Conservation (phyloP, 1,284 basidiomycete species). For the Cryptococcus jaspeensis region DNA sequence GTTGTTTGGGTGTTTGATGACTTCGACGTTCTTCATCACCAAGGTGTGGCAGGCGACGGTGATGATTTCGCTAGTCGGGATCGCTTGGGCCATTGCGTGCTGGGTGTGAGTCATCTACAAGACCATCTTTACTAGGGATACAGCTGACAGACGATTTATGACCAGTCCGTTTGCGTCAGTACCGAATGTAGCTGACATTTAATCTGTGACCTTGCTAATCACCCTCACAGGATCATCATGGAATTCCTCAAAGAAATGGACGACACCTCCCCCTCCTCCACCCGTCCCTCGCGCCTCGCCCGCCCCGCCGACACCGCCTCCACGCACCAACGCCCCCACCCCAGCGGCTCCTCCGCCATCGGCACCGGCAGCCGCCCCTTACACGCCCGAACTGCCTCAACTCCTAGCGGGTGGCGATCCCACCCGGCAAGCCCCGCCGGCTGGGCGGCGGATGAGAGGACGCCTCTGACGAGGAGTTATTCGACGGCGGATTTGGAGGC, state of each 20-base stretch:
- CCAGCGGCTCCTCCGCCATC: too few species aligned
- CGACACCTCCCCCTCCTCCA: constrained; percentile 23
- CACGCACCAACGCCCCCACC: constrained; percentile 8
- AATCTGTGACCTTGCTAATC: constrained; percentile 55
- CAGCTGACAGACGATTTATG: neutral
- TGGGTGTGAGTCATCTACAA: constrained; percentile 67
- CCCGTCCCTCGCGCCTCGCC: neutral
- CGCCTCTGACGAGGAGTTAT: constrained; percentile 64
- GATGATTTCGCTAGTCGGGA: constrained; percentile 78
- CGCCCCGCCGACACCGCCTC: neutral
- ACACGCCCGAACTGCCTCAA: constrained; percentile 56
- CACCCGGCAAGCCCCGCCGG: constrained; percentile 29
- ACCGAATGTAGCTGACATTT: neutral
- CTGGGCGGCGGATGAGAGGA: constrained; percentile 55
- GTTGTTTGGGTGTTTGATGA: constrained; percentile 72
- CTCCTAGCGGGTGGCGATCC: constrained; percentile 47
- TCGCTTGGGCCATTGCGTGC: constrained; percentile 92
- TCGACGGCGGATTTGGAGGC: constrained; percentile 58
- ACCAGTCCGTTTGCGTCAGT: constrained; percentile 42
- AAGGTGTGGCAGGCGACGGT: constrained; percentile 75
- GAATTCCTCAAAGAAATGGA: constrained; percentile 83
- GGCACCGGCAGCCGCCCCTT: constrained; percentile 41
- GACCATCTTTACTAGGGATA: neutral
- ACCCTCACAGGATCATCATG: constrained; percentile 73
- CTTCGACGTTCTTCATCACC: constrained; percentile 77